phyloP scores from a whole-genome alignment of 352 stramenopile species.

The Phytophthora rubi region DNA sequence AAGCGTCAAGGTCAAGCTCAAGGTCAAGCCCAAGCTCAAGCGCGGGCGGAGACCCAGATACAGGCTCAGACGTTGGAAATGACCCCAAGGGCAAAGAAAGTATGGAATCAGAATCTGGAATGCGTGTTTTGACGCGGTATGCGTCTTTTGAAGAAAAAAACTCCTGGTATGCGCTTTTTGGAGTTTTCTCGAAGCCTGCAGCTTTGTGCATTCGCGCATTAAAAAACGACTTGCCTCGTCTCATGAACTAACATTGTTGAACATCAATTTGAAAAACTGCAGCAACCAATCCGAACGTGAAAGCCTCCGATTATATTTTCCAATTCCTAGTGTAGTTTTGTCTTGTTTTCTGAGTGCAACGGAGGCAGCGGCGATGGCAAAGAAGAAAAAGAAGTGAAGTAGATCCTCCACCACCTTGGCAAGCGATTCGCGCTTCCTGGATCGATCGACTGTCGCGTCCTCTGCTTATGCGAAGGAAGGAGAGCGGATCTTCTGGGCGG shows the following conservation, averaged over 20 bases:
- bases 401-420: background rate
- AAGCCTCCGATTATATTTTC: constrained; percentile 26
- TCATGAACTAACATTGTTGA: background rate
- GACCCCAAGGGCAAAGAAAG: too few species aligned
- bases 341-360: constrained; percentile 31
- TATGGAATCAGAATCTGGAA: too few species aligned
- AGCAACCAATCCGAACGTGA: constrained; percentile 7
- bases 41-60: too few species aligned
- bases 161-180: too few species aligned
- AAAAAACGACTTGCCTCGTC: constrained; percentile 14
- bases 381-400: constrained; percentile 10
- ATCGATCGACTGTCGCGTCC: constrained; percentile 11
- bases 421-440: background rate
- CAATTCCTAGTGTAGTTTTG: constrained; percentile 37
- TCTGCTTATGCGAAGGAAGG: constrained; percentile 70
- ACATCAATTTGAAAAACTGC: background rate
- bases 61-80: too few species aligned
- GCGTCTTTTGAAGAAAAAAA: too few species aligned
- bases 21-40: too few species aligned
- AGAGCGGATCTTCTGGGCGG: constrained; percentile 72
- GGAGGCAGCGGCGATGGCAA: constrained; percentile 24
- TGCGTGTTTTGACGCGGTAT: too few species aligned
- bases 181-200: too few species aligned
- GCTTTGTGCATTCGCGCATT: background rate
- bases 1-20: too few species aligned